Conservation (phyloP, 352 stramenopile species). For the Phytophthora syringae region DNA sequence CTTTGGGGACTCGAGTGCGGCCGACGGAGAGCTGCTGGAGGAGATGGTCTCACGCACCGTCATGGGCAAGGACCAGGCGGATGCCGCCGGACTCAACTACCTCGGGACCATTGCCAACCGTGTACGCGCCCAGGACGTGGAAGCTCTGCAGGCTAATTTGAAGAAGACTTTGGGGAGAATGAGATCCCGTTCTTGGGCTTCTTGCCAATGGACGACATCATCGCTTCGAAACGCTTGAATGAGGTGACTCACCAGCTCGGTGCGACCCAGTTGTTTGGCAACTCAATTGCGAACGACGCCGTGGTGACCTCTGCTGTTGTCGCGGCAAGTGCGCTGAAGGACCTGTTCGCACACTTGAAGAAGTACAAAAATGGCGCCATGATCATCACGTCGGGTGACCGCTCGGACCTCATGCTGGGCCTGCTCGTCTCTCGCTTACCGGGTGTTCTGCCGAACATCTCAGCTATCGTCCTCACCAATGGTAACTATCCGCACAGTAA, state of each 20-base stretch:
- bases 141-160: conserved; percentile 43
- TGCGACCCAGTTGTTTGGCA: conserved; percentile 74
- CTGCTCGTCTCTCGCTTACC: conserved; percentile 73
- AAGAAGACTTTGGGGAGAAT: conserved; percentile 40
- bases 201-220: conserved; percentile 63
- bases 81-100: conserved; percentile 62
- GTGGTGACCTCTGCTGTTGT: conserved; percentile 73
- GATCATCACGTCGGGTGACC: conserved; percentile 78
- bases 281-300: conserved; percentile 68
- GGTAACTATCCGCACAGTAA: conserved; percentile 79
- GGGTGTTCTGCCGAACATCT: conserved; percentile 71
- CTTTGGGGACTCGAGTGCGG: conserved; percentile 33
- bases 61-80: conserved; percentile 65
- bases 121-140: conserved; percentile 44
- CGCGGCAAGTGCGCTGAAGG: conserved; percentile 72
- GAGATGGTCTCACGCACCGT: conserved; percentile 68
- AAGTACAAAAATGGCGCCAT: conserved; percentile 79
- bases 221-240: conserved; percentile 81
- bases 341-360: conserved; percentile 79
- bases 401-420: conserved; percentile 75
- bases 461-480: conserved; percentile 79
- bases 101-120: conserved; percentile 84
- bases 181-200: conserved; percentile 70
- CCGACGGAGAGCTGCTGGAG: conserved; percentile 42
- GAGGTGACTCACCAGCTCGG: conserved; percentile 74